A percentile compares a stretch with the other conserved stretches of the same genome.
Evolutionary conservation across 2,329 filamentous ascomycete species (phyloP).

Genomic region (Herpotrichia juniperi): DNA sequence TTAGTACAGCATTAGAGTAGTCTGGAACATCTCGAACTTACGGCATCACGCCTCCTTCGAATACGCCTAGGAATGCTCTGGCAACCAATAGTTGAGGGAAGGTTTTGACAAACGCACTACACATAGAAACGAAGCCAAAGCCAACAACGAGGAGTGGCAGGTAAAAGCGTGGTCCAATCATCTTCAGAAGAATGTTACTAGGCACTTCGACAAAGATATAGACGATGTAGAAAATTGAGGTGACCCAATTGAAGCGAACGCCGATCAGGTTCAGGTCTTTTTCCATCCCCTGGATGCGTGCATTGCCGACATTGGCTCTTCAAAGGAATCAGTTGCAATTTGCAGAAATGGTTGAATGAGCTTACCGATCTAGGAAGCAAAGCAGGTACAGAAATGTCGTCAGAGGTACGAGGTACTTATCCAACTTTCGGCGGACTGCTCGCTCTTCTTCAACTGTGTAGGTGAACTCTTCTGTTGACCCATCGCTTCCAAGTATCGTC

Average conservation of each 20-base stretch:
- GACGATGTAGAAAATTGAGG: slow-evolving; percentile 64
- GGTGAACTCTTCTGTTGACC: slow-evolving; percentile 42
- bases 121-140: slow-evolving; percentile 62
- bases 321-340: not conserved
- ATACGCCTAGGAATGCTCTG: slow-evolving; percentile 59
- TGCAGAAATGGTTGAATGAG: not conserved
- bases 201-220: slow-evolving; percentile 64
- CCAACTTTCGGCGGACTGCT: slow-evolving; percentile 57
- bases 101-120: slow-evolving; percentile 59
- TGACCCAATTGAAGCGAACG: slow-evolving; percentile 63
- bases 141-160: slow-evolving; percentile 61
- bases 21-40: slow-evolving; percentile 21
- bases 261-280: slow-evolving; percentile 56
- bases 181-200: slow-evolving; percentile 62
- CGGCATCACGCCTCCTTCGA: slow-evolving; percentile 65
- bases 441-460: slow-evolving; percentile 61
- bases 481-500: slow-evolving; percentile 28
- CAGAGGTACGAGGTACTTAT: slow-evolving; percentile 59
- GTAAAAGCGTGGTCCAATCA: slow-evolving; percentile 58
- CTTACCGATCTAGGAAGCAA: slow-evolving; percentile 55
- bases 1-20: not conserved
- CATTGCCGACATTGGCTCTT: slow-evolving; percentile 58
- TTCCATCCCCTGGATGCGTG: slow-evolving; percentile 61
- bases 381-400: slow-evolving; percentile 62
- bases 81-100: slow-evolving; percentile 56